phyloP scores from a whole-genome alignment of 441 rosid genomes.

The Populus tomentosa region DNA sequence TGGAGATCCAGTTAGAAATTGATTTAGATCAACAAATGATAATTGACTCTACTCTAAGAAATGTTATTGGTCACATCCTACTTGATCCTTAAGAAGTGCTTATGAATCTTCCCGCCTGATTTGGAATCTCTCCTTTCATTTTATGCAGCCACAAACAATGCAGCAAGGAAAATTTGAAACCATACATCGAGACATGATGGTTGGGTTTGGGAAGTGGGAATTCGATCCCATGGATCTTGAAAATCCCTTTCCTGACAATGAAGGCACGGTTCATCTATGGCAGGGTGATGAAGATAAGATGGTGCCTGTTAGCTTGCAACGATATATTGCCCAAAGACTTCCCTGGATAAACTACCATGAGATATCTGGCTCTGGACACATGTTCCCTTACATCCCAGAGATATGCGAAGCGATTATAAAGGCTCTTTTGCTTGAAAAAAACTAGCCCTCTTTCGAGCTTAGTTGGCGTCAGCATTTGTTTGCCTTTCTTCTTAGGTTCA shows the following conservation, averaged over 20 bases:
- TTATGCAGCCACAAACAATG: slow-evolving; percentile 26
- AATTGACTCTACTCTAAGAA: not conserved
- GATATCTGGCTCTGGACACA: slow-evolving; percentile 30
- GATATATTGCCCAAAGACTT: slow-evolving; percentile 20
- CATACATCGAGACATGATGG: slow-evolving; percentile 29
- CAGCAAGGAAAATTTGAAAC: slow-evolving; percentile 29
- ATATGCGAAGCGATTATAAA: slow-evolving; percentile 24
- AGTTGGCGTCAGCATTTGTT: not conserved
- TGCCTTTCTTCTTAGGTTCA: not conserved
- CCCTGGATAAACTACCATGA: slow-evolving; percentile 37
- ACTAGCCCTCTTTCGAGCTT: not conserved
- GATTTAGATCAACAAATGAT: not conserved
- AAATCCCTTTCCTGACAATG: slow-evolving; percentile 30
- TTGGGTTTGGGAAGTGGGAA: slow-evolving; percentile 39
- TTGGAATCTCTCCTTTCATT: not conserved
- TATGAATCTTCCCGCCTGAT: not conserved
- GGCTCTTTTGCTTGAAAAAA: slow-evolving; percentile 22
- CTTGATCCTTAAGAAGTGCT: not conserved
- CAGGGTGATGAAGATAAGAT: slow-evolving; percentile 37
- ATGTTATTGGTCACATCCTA: not conserved
- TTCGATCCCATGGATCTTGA: slow-evolving; percentile 36
- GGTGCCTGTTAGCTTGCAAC: slow-evolving; percentile 33
- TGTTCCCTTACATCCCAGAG: slow-evolving; percentile 23
- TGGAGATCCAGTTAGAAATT: not conserved
- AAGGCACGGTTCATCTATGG: slow-evolving; percentile 33